Conservation (phyloP, 2,329 filamentous ascomycete genomes). For the Neonectria hederae region DNA sequence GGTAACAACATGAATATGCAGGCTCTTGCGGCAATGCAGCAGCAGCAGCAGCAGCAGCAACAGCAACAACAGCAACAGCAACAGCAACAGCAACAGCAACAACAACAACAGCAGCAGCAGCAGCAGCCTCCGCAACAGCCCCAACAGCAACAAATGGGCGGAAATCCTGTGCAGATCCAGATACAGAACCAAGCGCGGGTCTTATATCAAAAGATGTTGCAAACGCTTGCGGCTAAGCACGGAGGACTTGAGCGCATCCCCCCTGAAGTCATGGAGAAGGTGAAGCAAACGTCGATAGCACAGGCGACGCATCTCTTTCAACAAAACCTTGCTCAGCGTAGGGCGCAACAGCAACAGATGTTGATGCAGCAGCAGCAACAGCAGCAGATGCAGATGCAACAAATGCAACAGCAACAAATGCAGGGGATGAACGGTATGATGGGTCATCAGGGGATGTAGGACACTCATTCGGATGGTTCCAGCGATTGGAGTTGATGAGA, state of each 20-base stretch:
- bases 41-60: slow-evolving; percentile 49
- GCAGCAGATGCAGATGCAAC: slow-evolving; percentile 39
- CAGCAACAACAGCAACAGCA: slow-evolving; percentile 45
- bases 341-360: slow-evolving; percentile 48
- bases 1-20: slow-evolving; percentile 53
- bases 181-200: slow-evolving; percentile 47
- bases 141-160: slow-evolving; percentile 45
- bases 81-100: slow-evolving; percentile 45
- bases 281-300: slow-evolving; percentile 54
- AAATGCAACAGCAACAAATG: slow-evolving; percentile 39
- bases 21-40: slow-evolving; percentile 50
- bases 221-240: slow-evolving; percentile 46
- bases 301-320: slow-evolving; percentile 52
- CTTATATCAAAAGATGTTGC: slow-evolving; percentile 54
- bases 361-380: slow-evolving; percentile 52
- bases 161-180: slow-evolving; percentile 45
- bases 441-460: slow-evolving; percentile 59
- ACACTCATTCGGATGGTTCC: background rate
- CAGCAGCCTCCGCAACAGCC: slow-evolving; percentile 44
- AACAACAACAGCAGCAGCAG: slow-evolving; percentile 46
- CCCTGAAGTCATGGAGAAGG: slow-evolving; percentile 53
- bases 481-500: slow-evolving; percentile 16
- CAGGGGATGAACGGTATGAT: slow-evolving; percentile 64
- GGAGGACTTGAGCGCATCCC: slow-evolving; percentile 58
- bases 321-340: slow-evolving; percentile 45